These are phyloP conservation scores for Eragrostis tef DNA, from an alignment of 202 grass and related monocot species.

Conservation along the genomic window DNA sequence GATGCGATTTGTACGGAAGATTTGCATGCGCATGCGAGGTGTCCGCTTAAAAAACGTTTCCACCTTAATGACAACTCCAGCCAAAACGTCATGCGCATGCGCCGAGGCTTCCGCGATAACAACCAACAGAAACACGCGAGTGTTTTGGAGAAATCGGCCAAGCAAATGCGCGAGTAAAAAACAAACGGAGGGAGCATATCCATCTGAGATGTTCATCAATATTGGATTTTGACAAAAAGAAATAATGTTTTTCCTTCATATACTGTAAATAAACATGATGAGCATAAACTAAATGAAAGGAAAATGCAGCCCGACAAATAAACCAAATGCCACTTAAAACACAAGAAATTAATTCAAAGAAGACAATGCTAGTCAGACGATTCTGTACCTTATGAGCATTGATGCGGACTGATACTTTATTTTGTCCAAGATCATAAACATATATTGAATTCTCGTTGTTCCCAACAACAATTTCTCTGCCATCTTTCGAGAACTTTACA, in stretches of 20 bases:
- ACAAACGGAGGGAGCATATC: neutral
- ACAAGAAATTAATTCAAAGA: slow-evolving; percentile 20
- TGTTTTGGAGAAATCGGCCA: too few relatives aligned
- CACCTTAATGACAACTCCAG: too few relatives aligned
- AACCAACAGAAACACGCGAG: too few relatives aligned
- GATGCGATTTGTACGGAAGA: too few relatives aligned
- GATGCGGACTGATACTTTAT: slow-evolving; percentile 68
- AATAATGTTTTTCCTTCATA: neutral
- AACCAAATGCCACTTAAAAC: neutral
- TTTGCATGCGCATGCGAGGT: too few relatives aligned
- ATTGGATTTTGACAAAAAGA: neutral
- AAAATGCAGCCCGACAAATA: neutral
- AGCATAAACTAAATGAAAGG: neutral
- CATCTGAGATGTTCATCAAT: neutral
- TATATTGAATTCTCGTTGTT: slow-evolving; percentile 74
- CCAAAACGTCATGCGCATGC: too few relatives aligned
- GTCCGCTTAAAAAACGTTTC: too few relatives aligned
- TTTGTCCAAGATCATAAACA: slow-evolving; percentile 88
- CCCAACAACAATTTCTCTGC: slow-evolving; percentile 80
- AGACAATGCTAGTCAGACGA: slow-evolving; percentile 9
- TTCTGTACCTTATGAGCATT: slow-evolving; percentile 69
- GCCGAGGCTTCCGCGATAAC: too few relatives aligned
- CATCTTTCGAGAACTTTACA: slow-evolving; percentile 89
- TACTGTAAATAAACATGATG: neutral
- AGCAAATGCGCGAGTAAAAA: too few relatives aligned